Conservation (phyloP, 2,329 filamentous ascomycete genomes). For the Colletotrichum sp. region DNA sequence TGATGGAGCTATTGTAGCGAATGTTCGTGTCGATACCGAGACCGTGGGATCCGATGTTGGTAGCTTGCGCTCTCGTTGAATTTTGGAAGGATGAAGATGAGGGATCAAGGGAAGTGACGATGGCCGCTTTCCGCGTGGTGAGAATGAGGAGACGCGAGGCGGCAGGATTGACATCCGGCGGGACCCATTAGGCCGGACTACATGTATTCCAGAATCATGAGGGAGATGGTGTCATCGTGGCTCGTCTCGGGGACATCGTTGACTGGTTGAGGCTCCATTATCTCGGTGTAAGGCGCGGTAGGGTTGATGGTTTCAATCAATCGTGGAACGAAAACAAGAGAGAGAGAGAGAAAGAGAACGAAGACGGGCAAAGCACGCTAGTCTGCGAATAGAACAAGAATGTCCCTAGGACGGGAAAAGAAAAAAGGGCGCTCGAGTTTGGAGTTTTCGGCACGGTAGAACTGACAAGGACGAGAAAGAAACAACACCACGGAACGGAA, state of each 20-base stretch:
- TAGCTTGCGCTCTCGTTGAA: background rate
- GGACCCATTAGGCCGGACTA: background rate
- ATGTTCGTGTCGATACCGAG: background rate
- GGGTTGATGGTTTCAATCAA: background rate
- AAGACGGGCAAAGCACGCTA: no score
- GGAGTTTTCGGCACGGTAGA: background rate
- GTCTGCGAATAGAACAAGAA: background rate
- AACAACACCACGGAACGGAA: background rate
- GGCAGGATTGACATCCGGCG: background rate
- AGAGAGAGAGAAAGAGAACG: background rate
- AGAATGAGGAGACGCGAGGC: background rate
- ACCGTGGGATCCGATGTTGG: background rate
- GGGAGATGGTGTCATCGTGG: constrained; percentile 17
- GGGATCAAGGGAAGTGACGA: background rate
- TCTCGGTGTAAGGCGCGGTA: background rate
- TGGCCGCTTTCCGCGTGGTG: background rate
- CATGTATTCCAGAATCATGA: constrained; percentile 16
- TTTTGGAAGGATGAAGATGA: background rate
- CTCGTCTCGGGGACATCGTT: constrained; percentile 1
- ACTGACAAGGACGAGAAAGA: background rate
- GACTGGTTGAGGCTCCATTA: constrained; percentile 7
- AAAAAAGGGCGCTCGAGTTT: background rate
- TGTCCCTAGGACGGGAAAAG: background rate
- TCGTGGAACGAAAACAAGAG: background rate
- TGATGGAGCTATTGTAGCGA: background rate